Evolutionary conservation across 2,329 filamentous ascomycete genomes (phyloP).

Genomic region (Aureobasidium sp.): DNA sequence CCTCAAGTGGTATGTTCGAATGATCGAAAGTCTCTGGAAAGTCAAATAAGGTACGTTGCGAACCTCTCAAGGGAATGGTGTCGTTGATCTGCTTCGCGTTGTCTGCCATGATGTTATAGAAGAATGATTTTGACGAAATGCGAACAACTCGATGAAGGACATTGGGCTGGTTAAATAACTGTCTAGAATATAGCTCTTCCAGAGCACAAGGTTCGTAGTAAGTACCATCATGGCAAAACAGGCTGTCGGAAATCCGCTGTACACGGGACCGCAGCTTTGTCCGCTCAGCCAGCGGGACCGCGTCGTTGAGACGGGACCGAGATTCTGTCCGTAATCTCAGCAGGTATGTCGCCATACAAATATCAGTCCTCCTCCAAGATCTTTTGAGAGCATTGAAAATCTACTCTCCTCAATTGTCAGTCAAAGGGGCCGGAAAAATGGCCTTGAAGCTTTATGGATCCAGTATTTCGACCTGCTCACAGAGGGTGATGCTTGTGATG

Average conservation of each 20-base stretch:
- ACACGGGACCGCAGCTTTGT: background rate
- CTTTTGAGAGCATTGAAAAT: too few species aligned
- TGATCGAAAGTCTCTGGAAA: background rate
- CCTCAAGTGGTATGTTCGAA: background rate
- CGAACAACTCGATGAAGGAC: too few species aligned
- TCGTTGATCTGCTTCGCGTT: constrained; percentile 5
- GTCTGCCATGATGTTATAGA: background rate
- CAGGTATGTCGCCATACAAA: background rate
- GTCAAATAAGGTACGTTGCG: background rate
- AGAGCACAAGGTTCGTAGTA: too few species aligned
- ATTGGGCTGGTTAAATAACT: background rate
- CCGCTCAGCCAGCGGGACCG: background rate
- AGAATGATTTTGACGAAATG: too few species aligned
- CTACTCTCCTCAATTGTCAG: too few species aligned
- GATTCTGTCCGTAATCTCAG: too few species aligned
- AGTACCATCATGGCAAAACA: too few species aligned
- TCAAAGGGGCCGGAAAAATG: background rate
- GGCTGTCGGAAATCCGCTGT: too few species aligned
- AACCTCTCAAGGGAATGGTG: constrained; percentile 3
- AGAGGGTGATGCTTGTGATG: background rate
- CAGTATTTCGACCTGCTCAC: background rate
- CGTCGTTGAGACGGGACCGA: background rate
- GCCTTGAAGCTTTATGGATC: background rate
- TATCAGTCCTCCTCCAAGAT: background rate
- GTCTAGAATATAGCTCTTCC: background rate